These are phyloP conservation scores for Mycena indigotica DNA, from an alignment of 768 basidiomycete genomes.

Conservation along the genomic window DNA sequence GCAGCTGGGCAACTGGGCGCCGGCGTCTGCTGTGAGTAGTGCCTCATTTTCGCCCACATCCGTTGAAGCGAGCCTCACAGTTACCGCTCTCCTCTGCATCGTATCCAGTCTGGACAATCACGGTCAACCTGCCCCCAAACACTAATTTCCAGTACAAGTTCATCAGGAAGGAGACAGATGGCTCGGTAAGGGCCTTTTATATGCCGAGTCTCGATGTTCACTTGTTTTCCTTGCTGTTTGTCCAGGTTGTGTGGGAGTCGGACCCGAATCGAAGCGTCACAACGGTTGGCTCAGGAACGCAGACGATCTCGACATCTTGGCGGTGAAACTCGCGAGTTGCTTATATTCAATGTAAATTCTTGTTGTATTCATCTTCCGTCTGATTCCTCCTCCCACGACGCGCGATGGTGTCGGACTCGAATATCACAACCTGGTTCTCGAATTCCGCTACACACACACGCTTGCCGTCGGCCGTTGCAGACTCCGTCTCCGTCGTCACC, in stretches of 20 bases:
- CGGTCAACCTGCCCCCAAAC: conserved; percentile 50
- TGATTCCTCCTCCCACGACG: too few relatives aligned
- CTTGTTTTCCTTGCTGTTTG: not conserved
- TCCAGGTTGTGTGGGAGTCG: conserved; percentile 60
- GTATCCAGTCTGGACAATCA: conserved; percentile 59
- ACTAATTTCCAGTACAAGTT: conserved; percentile 63
- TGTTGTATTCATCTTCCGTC: too few relatives aligned
- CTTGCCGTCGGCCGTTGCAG: too few relatives aligned
- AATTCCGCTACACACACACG: too few relatives aligned
- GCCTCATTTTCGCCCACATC: not conserved
- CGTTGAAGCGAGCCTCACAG: not conserved
- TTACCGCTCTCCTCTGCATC: conserved; percentile 44
- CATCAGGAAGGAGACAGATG: conserved; percentile 55
- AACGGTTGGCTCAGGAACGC: conserved; percentile 40
- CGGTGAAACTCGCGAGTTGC: conserved; percentile 39
- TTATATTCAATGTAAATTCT: too few relatives aligned
- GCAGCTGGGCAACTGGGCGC: conserved; percentile 55
- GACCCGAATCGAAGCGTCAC: conserved; percentile 58
- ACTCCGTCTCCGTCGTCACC: too few relatives aligned
- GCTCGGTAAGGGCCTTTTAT: conserved; percentile 40
- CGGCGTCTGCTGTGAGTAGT: conserved; percentile 30
- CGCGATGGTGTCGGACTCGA: too few relatives aligned
- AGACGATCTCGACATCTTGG: conserved; percentile 48
- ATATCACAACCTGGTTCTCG: too few relatives aligned
- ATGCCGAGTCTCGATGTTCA: not conserved